These are phyloP conservation scores for Alnus glutinosa DNA, from an alignment of 306 rosid genomes.

Conservation along the genomic window DNA sequence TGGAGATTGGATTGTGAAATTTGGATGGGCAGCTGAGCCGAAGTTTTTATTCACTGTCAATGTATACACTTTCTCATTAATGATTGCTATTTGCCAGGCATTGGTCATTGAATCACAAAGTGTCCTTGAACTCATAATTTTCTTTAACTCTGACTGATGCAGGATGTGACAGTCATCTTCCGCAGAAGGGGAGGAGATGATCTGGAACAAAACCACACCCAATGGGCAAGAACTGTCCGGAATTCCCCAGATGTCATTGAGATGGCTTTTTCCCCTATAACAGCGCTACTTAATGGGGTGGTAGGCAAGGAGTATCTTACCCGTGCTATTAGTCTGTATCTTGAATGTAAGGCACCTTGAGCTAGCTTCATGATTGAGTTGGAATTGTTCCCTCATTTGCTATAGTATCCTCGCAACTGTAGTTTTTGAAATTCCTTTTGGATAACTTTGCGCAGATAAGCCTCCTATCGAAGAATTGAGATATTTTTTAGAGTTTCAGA, in stretches of 20 bases:
- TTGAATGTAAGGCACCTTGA: constrained; percentile 62
- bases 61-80: neutral
- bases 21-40: neutral
- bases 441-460: constrained; percentile 56
- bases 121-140: constrained; percentile 29
- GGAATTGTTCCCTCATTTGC: constrained; percentile 11
- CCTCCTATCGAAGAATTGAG: constrained; percentile 94
- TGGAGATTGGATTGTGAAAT: constrained; percentile 15
- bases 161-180: constrained; percentile 83
- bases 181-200: constrained; percentile 95
- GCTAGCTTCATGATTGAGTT: constrained; percentile 21
- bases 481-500: constrained; percentile 91
- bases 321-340: constrained; percentile 80
- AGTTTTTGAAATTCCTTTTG: constrained; percentile 6
- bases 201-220: constrained; percentile 71
- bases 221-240: constrained; percentile 60
- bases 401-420: constrained; percentile 11
- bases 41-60: constrained; percentile 9
- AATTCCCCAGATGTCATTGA: constrained; percentile 73
- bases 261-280: constrained; percentile 69
- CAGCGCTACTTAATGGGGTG: constrained; percentile 65
- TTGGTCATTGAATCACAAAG: constrained; percentile 8
- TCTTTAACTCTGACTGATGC: constrained; percentile 29
- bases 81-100: constrained; percentile 3
- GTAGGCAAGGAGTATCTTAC: constrained; percentile 63